Base-by-base conservation (phyloP, 768 basidiomycete species). In the Suillus bovinus region DNA sequence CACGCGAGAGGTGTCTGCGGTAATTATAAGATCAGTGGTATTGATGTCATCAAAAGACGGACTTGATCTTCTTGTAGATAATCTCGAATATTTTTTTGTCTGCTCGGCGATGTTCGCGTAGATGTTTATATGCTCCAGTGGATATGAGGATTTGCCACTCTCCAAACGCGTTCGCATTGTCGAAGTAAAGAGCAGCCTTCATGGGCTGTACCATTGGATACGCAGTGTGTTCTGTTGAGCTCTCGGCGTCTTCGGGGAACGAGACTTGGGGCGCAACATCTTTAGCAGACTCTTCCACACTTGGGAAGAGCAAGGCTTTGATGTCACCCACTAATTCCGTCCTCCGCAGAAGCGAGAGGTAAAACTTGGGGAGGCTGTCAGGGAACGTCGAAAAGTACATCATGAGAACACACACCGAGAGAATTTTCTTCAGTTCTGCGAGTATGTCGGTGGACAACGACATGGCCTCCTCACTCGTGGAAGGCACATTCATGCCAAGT, bases 11-110 rank as follows among this genome's bases (percentile, higher is more conserved):
- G 63, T 90, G 85, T 68, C 90, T 90, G 50, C 33, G 31, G 36
- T 6, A 7, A 41, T 4, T 3, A 47, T 62, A 44, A 63, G 36
- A 22, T 50, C 7, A 36, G 17, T 29, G 16, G 16, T 41, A 10
- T 6, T 27, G 22, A 41, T 24, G 20, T 5, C 13, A 9, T 49
- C 16, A 20, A 63, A 59, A 41, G 38, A 67, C 80, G 27, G 56
- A 87, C 90, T 79, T 84, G 68, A 91, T 88, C 69, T 90, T 90
- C 74, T 88, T 89, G 44, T 87, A 66, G 34, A 86, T 80, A 47
- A 86, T 85, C 16, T 67, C 68, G 65, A 87, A 87, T 41, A 73
- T 73, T 44, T 81, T 81, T 14, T 53, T 64, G 62, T 86, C 81
- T 27, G 76, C 77, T 55, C 77, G 77, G 0, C 79, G 79, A 13